A percentile compares a stretch with the other conserved stretches of the same genome.
Evolutionary conservation across 2,329 filamentous ascomycete species (phyloP).

Genomic region (Teratosphaeriaceae sp.): DNA sequence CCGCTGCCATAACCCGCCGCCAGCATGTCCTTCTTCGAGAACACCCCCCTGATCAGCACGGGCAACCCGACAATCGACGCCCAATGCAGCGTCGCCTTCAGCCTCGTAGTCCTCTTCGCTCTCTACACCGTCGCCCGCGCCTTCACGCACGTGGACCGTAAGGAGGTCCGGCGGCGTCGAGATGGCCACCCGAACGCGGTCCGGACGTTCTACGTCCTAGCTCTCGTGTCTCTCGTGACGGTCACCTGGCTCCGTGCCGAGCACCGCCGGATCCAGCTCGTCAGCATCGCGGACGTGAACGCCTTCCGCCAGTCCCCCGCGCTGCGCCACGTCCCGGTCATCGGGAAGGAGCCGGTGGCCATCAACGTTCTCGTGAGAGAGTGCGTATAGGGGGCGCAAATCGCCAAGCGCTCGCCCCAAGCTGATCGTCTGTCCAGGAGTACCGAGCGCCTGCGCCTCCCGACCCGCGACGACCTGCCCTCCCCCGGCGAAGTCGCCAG

Average conservation of each 20-base stretch:
- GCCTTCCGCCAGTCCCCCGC: background rate
- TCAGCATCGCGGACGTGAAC: background rate
- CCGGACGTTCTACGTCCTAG: background rate
- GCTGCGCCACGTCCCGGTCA: background rate
- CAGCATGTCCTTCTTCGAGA: slow-evolving; percentile 2
- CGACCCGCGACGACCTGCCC: background rate
- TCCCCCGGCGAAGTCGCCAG: background rate
- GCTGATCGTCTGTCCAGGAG: background rate
- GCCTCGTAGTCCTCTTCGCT: background rate
- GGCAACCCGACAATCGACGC: slow-evolving; percentile 1
- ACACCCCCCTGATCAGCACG: slow-evolving; percentile 1
- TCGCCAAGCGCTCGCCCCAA: too few relatives aligned
- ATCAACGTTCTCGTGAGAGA: too few relatives aligned
- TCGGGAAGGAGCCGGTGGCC: background rate
- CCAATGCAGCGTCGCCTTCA: background rate
- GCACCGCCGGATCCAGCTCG: background rate
- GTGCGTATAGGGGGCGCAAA: too few relatives aligned
- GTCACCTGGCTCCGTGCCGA: slow-evolving; percentile 1
- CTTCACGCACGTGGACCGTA: background rate
- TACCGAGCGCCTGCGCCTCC: background rate
- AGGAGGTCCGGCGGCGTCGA: background rate
- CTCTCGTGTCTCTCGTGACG: background rate
- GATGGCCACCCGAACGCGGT: background rate
- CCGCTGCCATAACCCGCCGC: background rate
- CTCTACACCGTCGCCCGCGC: background rate